phyloP scores from a whole-genome alignment of 2,329 filamentous ascomycete genomes.

The Colletotrichum sp. region DNA sequence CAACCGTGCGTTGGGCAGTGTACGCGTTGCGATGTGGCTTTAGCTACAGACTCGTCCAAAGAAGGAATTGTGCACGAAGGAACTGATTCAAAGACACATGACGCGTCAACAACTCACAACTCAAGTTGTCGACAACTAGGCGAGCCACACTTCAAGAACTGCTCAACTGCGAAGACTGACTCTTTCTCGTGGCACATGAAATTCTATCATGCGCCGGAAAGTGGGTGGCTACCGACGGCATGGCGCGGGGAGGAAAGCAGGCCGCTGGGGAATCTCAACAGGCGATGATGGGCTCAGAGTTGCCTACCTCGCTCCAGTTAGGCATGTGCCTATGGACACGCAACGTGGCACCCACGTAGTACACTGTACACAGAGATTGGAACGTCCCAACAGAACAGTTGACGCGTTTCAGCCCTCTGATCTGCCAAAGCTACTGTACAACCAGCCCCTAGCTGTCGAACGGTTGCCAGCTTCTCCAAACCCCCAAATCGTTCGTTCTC shows the following conservation, averaged over 20 bases:
- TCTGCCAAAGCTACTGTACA: background rate
- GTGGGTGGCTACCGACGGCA: background rate
- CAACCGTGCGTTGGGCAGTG: background rate
- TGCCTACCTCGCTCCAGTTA: background rate
- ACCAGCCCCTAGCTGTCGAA: background rate
- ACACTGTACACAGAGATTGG: background rate
- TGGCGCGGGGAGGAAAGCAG: background rate
- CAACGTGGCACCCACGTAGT: background rate
- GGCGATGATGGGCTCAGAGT: background rate
- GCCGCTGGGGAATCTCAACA: background rate
- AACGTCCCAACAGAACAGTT: background rate
- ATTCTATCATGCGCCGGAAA: background rate
- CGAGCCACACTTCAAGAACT: background rate
- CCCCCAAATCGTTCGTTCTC: background rate
- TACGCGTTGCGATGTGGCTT: background rate
- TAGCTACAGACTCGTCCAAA: background rate
- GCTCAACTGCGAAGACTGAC: background rate
- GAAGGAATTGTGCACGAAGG: background rate
- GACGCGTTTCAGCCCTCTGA: background rate
- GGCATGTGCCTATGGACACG: background rate
- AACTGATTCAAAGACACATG: background rate
- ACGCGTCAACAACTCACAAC: background rate
- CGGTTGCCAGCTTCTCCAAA: background rate
- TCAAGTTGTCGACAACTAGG: background rate
- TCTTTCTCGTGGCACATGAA: background rate